A percentile compares a stretch with the other conserved stretches of the same genome.
Evolutionary conservation across 805 yeast species (phyloP).

Genomic region (Hanseniaspora jakobsenii): DNA sequence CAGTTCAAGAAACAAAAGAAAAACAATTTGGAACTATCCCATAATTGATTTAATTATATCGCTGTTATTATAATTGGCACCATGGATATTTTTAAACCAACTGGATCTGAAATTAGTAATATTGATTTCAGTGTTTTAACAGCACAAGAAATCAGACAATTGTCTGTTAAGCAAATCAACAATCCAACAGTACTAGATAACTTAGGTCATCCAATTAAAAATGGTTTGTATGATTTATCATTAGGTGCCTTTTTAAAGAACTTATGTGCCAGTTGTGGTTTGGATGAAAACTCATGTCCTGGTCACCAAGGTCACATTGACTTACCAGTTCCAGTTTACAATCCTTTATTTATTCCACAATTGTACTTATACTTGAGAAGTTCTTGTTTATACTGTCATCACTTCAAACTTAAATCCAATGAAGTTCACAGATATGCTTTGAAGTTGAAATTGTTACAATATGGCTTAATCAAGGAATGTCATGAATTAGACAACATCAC

Average conservation of each 20-base stretch:
- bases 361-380: slow-evolving; percentile 73
- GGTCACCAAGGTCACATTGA: slow-evolving; percentile 98
- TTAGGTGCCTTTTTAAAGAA: slow-evolving; percentile 86
- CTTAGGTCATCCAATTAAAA: slow-evolving; percentile 86
- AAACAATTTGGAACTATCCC: too few relatives aligned
- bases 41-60: too few relatives aligned
- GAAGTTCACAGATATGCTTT: slow-evolving; percentile 71
- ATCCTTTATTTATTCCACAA: slow-evolving; percentile 88
- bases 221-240: slow-evolving; percentile 90
- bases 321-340: slow-evolving; percentile 88
- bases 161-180: slow-evolving; percentile 90
- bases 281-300: slow-evolving; percentile 88
- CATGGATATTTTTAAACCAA: slow-evolving; percentile 95
- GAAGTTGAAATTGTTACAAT: slow-evolving; percentile 69
- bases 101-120: slow-evolving; percentile 83
- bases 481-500: slow-evolving; percentile 56
- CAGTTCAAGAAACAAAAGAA: too few relatives aligned
- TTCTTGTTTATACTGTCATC: slow-evolving; percentile 82
- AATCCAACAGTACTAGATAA: slow-evolving; percentile 93
- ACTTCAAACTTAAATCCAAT: slow-evolving; percentile 53
- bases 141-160: slow-evolving; percentile 66
- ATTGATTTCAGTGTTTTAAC: slow-evolving; percentile 85
- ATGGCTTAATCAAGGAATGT: slow-evolving; percentile 75
- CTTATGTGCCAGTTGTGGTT: slow-evolving; percentile 88
- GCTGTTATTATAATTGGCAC: neutral